Evolutionary conservation across 2,329 filamentous ascomycete genomes (phyloP), one percentile per base, ranked within the genome.

Genomic region (Fusarium fujikuroi): DNA sequence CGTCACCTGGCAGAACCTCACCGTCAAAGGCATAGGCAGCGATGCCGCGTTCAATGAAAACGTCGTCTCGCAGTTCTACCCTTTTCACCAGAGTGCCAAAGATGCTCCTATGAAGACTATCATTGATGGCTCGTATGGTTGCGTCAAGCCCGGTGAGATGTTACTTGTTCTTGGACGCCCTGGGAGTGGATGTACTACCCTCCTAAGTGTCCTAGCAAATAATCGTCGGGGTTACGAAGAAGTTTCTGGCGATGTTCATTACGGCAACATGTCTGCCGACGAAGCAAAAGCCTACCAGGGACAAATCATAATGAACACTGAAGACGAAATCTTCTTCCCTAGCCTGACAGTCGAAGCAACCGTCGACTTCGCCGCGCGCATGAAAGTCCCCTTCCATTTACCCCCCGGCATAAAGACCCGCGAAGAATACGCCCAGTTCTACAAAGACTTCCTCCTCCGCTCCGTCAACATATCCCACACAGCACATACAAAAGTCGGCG

Each of bases 81-180:
- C 88, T 75, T 80, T 91, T 7, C 83, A 85, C 39, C 83, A 87
- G 37, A 81, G 85, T 14, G 73, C 87, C 68, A 86, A 84, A 71
- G 88, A 90, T 68, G 83, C 82, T 49, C 84, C 91, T 0, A 80
- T 92, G n/a, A 88, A 88, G 68, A 91, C 90, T 0, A 90, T 94
- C 43, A 81, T 94, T 30, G 86, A 92, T 60, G 85, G 88, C 72
- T 89, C 87, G 60, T 88, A 89, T 76, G 92, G 92, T 11, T 92
- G 90, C 70, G 89, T 94, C 58, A 91, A 91, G 78, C 91, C 92
- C 1, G 92, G 91, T 15, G 91, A 93, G 80, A 92, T 93, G 91
- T 80, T 92, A 2, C 81, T 93, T 1, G 91, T 93, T 0, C 84
- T 93, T 0, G 92, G 92, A 4, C 85, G 91, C 2, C 92, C 92